Base-by-base conservation (phyloP, 2,329 filamentous ascomycete genomes). In the Leptographium galeiforme region DNA sequence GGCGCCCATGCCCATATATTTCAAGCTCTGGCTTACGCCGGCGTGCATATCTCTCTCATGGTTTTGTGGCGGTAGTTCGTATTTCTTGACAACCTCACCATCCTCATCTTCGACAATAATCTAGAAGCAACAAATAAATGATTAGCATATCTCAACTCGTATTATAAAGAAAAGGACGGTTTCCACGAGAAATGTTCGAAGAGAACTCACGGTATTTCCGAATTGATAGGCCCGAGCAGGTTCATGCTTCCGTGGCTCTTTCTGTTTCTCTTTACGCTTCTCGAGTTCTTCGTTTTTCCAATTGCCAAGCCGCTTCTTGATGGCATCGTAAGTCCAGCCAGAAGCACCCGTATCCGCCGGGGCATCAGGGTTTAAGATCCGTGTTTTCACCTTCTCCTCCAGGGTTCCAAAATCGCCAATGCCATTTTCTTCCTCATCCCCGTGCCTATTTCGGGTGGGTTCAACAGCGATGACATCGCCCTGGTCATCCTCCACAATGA, bases 21-120 rank as follows among this genome's bases (percentile, higher is more conserved):
- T 78, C 39, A 78, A 67, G 53, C 75, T 68, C 30, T 72, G 67
- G 18, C 68, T 67, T 34, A 76, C 62, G 18, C 68, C 57, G 45
- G 67, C 68, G 8, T 34, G 48, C 18, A 67, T 64, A 13, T 72
- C 67, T 55, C 67, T 70, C 16, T 72, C 70, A 0, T 60, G 57
- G 57, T 75, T 79, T 32, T 78, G 67, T 0, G 75, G 70, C 1
- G 85, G 83, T 33, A 91, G 76, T 58, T 90, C 83, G 63, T 89
- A 90, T 54, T 87, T 82, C 70, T 90, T 90, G 64, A 94, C 78
- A 36, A 94, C 88, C 64, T 94, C 88, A 45, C 87, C 87, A 60
- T 90, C 60, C 65, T 87, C 85, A 57, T 94, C 87, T 68, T 94
- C 87, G 16, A 94, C 85, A 63, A 94, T 91, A 58, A 94, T 88